Conservation (phyloP, 2,329 filamentous ascomycete species). For the Sporothrix curviconia region DNA sequence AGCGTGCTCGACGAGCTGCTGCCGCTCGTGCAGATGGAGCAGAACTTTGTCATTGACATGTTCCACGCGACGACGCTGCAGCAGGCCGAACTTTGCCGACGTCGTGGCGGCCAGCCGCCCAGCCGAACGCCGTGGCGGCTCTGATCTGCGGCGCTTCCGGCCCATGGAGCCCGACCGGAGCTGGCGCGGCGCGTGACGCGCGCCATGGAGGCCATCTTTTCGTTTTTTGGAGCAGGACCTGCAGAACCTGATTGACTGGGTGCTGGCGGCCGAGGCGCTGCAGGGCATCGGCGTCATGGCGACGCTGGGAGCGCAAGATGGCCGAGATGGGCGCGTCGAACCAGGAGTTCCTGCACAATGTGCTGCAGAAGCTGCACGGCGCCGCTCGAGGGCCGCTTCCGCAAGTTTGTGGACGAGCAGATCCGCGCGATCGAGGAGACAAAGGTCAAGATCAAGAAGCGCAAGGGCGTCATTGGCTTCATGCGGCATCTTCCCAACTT, state of each 20-base stretch:
- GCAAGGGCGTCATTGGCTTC: constrained; percentile 92
- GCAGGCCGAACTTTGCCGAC: constrained; percentile 75
- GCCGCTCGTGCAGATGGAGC: constrained; percentile 81
- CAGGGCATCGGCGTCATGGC: constrained; percentile 86
- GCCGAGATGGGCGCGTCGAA: constrained; percentile 79
- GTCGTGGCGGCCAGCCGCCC: constrained; percentile 61
- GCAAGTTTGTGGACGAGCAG: constrained; percentile 88
- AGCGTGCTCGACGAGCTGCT: constrained; percentile 75
- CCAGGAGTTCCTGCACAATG: constrained; percentile 77
- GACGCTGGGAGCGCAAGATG: constrained; percentile 71
- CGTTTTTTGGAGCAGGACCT: constrained; percentile 74
- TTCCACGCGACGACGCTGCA: constrained; percentile 89
- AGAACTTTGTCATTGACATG: constrained; percentile 95
- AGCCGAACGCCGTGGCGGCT: constrained; percentile 60
- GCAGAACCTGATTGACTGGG: constrained; percentile 77
- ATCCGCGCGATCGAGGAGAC: constrained; percentile 94
- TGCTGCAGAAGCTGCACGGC: constrained; percentile 72
- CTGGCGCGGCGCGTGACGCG: constrained; percentile 79
- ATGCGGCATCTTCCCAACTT: constrained; percentile 89
- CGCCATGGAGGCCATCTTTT: constrained; percentile 83
- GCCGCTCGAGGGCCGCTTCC: constrained; percentile 70
- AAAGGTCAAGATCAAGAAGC: constrained; percentile 98
- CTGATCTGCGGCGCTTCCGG: constrained; percentile 66
- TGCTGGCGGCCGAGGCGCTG: constrained; percentile 71
- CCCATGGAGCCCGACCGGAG: constrained; percentile 84